Conservation (phyloP, 495 filamentous ascomycete genomes). For the Penicillium lagena region DNA sequence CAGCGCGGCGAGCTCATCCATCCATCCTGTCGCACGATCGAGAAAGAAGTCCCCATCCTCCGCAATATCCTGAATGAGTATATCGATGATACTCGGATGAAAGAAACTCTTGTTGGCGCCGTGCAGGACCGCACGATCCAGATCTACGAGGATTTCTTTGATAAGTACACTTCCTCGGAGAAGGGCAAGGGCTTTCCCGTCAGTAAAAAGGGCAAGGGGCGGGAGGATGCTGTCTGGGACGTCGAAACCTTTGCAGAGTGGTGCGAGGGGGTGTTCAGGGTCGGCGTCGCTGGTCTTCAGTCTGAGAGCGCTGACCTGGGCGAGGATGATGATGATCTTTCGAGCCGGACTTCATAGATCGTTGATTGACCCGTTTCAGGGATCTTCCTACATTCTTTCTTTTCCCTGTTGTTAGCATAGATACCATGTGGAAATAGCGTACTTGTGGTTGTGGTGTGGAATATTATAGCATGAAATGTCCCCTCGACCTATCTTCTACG, state of each 20-base stretch:
- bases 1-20: slow-evolving; percentile 31
- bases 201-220: slow-evolving; percentile 54
- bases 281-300: slow-evolving; percentile 35
- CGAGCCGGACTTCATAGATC: slow-evolving; percentile 15
- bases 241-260: slow-evolving; percentile 56
- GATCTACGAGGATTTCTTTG: slow-evolving; percentile 56
- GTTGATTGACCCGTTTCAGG: neutral
- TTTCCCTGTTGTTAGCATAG: slow-evolving; percentile 10
- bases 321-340: slow-evolving; percentile 28
- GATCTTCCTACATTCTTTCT: neutral
- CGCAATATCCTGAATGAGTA: slow-evolving; percentile 49
- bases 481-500: no score
- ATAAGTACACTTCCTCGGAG: slow-evolving; percentile 39
- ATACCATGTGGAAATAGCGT: slow-evolving; percentile 16
- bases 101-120: slow-evolving; percentile 55
- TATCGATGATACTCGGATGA: slow-evolving; percentile 53
- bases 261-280: slow-evolving; percentile 50
- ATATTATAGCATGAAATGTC: no score
- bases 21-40: slow-evolving; percentile 37
- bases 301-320: slow-evolving; percentile 25
- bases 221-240: slow-evolving; percentile 59
- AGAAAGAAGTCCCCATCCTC: slow-evolving; percentile 49
- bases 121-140: slow-evolving; percentile 55
- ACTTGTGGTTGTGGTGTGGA: neutral
- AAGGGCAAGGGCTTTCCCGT: slow-evolving; percentile 36